phyloP scores from a whole-genome alignment of 108 stramenopile genomes.

The Skeletonema costatum region DNA sequence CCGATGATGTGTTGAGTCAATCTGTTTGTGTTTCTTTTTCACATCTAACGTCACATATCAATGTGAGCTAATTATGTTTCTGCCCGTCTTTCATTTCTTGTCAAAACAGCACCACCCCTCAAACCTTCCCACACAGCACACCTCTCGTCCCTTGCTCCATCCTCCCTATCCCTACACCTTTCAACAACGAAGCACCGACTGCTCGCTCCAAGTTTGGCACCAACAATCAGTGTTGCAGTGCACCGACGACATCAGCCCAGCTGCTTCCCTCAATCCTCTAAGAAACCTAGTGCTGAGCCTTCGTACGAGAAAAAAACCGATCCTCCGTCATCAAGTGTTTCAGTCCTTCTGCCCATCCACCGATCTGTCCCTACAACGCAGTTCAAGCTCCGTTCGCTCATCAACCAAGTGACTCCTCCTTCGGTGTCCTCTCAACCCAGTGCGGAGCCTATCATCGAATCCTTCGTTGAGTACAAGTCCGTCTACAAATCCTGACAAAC shows the following conservation, averaged over 20 bases:
- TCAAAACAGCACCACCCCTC: background rate
- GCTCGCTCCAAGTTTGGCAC: background rate
- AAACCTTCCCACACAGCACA: background rate
- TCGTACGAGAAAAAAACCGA: no score
- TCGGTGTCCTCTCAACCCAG: background rate
- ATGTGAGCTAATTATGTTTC: background rate
- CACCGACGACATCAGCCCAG: no score
- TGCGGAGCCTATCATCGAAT: background rate
- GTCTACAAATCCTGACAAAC: background rate
- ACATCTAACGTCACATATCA: no score
- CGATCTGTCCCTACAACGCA: no score
- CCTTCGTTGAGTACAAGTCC: background rate
- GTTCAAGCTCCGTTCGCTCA: no score
- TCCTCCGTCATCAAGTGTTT: no score
- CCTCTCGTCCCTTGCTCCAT: constrained; percentile 3
- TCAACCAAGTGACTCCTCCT: background rate
- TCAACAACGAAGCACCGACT: background rate
- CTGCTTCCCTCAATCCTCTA: no score
- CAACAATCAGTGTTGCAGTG: background rate
- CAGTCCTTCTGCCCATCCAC: no score
- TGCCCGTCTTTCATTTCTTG: background rate
- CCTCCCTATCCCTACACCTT: background rate
- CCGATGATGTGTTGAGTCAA: no score
- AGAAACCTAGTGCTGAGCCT: no score
- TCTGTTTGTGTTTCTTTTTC: no score